Evolutionary conservation across 225 moss, liverwort and hornwort species (phyloP), one percentile per base, ranked within the genome.

Genomic region (Climacium dendroides): DNA sequence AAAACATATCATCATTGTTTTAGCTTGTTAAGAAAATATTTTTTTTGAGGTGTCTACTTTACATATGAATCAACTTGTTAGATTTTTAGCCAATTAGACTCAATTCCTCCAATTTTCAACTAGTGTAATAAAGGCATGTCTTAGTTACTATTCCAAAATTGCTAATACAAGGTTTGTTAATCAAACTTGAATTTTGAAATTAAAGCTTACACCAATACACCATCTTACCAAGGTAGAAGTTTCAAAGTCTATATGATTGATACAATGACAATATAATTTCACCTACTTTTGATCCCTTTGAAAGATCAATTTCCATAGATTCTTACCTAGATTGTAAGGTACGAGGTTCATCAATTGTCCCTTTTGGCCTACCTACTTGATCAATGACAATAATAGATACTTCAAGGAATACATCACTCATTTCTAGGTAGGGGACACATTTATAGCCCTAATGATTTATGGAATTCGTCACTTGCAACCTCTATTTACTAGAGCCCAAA

Each of bases 321-420:
- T 20, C 4, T 66, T 66, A 4, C 1, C 2, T n/a, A 11, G 12
- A 37, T 20, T n/a, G 5, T 22, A n/a, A 12, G 0, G 22, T 66
- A 22, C n/a, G 4, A n/a, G 2, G 16, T 66, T 66, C 1, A 22
- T n/a, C 2, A n/a, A 66, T 5, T 6, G 5, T n/a, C 6, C 1
- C 6, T n/a, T 20, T 19, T 10, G 35, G 5, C 19, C 35, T 65
- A 35, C 10, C 15, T 34, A 63, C 63, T 0, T 63, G 0, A 34
- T 19, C 5, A 35, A 16, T 30, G 62, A 62, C 6, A 62, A 4
- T 3, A 35, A 35, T 64, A 5, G 10, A 64, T 18, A 64, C 3
- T 10, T 18, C 6, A 65, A 65, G 3, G 10, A 65, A 35, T 3
- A 32, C 5, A 3, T 19, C 65, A n/a, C 19, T 66, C n/a, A 22